Conservation (phyloP, 768 basidiomycete species). For the Kwoniella dendrophila region DNA sequence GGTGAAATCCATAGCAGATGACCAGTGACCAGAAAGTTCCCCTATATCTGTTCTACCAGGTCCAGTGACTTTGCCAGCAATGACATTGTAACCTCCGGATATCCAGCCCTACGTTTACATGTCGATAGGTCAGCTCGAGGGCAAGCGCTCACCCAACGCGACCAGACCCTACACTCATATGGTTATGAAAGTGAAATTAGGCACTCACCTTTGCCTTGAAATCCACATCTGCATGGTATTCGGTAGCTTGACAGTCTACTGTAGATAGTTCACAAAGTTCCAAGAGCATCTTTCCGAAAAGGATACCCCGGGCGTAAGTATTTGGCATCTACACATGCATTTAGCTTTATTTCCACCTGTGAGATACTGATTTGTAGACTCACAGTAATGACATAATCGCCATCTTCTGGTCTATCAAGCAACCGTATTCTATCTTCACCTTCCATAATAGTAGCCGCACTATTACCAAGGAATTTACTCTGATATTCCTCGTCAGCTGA, state of each 20-base stretch:
- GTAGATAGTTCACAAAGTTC: slow-evolving; percentile 89
- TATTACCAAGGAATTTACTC: slow-evolving; percentile 94
- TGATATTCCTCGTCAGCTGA: slow-evolving; percentile 9
- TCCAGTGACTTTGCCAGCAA: slow-evolving; percentile 75
- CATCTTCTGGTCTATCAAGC: slow-evolving; percentile 80
- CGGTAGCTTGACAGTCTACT: slow-evolving; percentile 78
- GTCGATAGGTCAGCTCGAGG: too few relatives aligned
- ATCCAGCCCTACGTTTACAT: slow-evolving; percentile 96
- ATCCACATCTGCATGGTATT: slow-evolving; percentile 77
- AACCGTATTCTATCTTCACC: slow-evolving; percentile 87
- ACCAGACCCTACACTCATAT: not conserved
- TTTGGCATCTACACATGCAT: slow-evolving; percentile 91
- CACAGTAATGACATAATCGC: slow-evolving; percentile 62
- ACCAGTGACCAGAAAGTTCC: slow-evolving; percentile 89
- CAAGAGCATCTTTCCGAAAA: slow-evolving; percentile 75
- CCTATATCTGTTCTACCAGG: slow-evolving; percentile 67
- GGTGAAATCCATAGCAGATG: slow-evolving; percentile 82
- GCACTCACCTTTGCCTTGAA: slow-evolving; percentile 89
- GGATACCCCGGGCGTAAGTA: slow-evolving; percentile 70
- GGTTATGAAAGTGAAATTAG: not conserved
- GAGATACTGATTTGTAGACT: slow-evolving; percentile 46
- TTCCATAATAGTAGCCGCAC: slow-evolving; percentile 93
- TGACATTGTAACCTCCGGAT: slow-evolving; percentile 91
- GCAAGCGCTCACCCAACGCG: not conserved
- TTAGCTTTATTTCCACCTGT: slow-evolving; percentile 8